Percentiles rank a stretch among this genome's conserved stretches.
These are phyloP conservation scores for Talaromyces sp. DNA, from an alignment of 2,329 filamentous ascomycete species.

Conservation along the genomic window DNA sequence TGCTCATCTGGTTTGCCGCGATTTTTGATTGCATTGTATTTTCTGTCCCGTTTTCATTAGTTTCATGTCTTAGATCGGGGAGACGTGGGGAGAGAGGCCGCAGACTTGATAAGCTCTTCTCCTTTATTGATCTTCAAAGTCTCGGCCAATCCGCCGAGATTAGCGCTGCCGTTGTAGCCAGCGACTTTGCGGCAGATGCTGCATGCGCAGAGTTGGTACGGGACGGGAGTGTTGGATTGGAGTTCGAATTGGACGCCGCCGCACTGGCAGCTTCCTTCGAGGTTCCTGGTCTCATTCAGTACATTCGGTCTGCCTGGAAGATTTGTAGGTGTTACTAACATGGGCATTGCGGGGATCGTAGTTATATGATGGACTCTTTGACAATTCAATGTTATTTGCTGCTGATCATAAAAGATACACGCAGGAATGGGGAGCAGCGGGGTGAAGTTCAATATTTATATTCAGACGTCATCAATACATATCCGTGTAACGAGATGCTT, in stretches of 20 bases:
- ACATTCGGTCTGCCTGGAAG: neutral
- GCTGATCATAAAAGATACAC: neutral
- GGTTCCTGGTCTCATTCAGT: conserved; percentile 33
- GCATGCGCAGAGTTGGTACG: conserved; percentile 49
- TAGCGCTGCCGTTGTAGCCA: conserved; percentile 45
- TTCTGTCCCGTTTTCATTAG: conserved; percentile 27
- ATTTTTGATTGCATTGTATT: conserved; percentile 45
- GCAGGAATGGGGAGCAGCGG: neutral
- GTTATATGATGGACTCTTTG: neutral
- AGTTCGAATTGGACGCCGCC: conserved; percentile 47
- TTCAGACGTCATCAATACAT: conserved; percentile 1
- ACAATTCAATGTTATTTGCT: neutral
- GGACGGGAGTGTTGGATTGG: conserved; percentile 46
- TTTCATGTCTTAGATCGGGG: neutral
- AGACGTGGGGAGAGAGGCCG: neutral
- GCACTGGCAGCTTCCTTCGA: conserved; percentile 50
- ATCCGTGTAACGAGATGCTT: neutral
- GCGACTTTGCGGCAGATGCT: conserved; percentile 49
- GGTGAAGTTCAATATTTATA: conserved; percentile 7
- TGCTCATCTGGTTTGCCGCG: conserved; percentile 40
- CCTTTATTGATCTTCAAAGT: conserved; percentile 43
- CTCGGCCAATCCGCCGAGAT: conserved; percentile 45
- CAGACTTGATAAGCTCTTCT: conserved; percentile 45
- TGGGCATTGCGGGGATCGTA: conserved; percentile 22
- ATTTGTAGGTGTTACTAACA: conserved; percentile 21